phyloP scores from a whole-genome alignment of 2,329 filamentous ascomycete genomes.

The Furcasterigmium sp. region DNA sequence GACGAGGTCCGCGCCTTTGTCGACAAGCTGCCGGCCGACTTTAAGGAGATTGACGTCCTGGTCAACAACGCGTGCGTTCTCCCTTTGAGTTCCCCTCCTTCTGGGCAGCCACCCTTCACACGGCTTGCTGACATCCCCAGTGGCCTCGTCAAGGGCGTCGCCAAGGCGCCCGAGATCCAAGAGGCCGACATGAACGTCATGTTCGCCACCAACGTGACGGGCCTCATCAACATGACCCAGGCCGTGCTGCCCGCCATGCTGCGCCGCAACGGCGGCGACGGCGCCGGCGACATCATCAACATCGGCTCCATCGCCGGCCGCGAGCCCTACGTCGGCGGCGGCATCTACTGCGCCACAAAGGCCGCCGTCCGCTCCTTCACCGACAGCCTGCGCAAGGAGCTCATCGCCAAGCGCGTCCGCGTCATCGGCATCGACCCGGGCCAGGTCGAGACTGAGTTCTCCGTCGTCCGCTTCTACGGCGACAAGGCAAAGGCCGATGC shows the following conservation, averaged over 20 bases:
- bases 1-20: slow-evolving; percentile 72
- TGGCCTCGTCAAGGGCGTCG: slow-evolving; percentile 84
- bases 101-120: slow-evolving; percentile 7
- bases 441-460: slow-evolving; percentile 93
- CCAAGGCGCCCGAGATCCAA: slow-evolving; percentile 75
- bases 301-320: slow-evolving; percentile 83
- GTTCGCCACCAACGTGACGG: slow-evolving; percentile 91
- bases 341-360: slow-evolving; percentile 92
- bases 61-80: slow-evolving; percentile 87
- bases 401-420: slow-evolving; percentile 73
- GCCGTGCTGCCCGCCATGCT: slow-evolving; percentile 80
- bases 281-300: slow-evolving; percentile 90
- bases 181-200: slow-evolving; percentile 80
- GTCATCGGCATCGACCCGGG: slow-evolving; percentile 88
- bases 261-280: slow-evolving; percentile 61
- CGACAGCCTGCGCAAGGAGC: slow-evolving; percentile 74
- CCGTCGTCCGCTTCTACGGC: slow-evolving; percentile 81
- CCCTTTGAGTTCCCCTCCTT: not conserved
- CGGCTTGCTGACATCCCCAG: slow-evolving; percentile 33
- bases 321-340: slow-evolving; percentile 77
- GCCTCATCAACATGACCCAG: slow-evolving; percentile 95
- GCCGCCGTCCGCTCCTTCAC: slow-evolving; percentile 83
- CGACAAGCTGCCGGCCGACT: slow-evolving; percentile 69
- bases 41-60: slow-evolving; percentile 77
- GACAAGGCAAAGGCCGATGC: slow-evolving; percentile 87